Evolutionary conservation across 2,329 filamentous ascomycete genomes (phyloP).

Genomic region (Penicillium sp.): DNA sequence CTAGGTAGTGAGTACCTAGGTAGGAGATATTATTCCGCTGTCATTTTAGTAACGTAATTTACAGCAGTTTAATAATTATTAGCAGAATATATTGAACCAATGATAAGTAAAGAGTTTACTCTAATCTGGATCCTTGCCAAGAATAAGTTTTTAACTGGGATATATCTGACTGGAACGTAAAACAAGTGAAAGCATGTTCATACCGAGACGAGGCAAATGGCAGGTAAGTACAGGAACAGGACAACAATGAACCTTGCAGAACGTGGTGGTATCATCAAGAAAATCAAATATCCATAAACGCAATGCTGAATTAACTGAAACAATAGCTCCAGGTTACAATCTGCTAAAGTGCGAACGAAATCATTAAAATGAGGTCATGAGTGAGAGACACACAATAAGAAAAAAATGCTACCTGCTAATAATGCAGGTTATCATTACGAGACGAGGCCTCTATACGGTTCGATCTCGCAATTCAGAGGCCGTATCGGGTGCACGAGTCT

Average conservation of each 20-base stretch:
- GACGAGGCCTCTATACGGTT: not conserved
- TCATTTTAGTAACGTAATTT: too few species aligned
- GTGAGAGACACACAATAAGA: too few species aligned
- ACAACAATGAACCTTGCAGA: not conserved
- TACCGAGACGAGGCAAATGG: not conserved
- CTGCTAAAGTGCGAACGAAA: not conserved
- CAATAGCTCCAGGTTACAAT: not conserved
- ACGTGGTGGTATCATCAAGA: constrained; percentile 7
- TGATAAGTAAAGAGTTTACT: too few species aligned
- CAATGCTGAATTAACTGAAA: not conserved
- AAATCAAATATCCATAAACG: constrained; percentile 7
- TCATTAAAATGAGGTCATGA: not conserved
- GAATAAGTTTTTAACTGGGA: not conserved
- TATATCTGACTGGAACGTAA: constrained; percentile 3
- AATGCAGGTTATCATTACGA: not conserved
- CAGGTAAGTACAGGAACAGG: not conserved
- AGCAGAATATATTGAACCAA: too few species aligned
- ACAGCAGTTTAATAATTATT: too few species aligned
- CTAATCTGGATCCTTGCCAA: too few species aligned
- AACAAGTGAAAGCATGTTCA: not conserved
- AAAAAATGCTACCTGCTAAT: not conserved
- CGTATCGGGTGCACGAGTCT: constrained; percentile 13
- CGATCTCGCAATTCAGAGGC: constrained; percentile 12
- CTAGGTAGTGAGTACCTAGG: too few species aligned
- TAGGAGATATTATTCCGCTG: too few species aligned